These are phyloP conservation scores for Mycena vulgaris DNA, from an alignment of 768 basidiomycete species.

Conservation along the genomic window DNA sequence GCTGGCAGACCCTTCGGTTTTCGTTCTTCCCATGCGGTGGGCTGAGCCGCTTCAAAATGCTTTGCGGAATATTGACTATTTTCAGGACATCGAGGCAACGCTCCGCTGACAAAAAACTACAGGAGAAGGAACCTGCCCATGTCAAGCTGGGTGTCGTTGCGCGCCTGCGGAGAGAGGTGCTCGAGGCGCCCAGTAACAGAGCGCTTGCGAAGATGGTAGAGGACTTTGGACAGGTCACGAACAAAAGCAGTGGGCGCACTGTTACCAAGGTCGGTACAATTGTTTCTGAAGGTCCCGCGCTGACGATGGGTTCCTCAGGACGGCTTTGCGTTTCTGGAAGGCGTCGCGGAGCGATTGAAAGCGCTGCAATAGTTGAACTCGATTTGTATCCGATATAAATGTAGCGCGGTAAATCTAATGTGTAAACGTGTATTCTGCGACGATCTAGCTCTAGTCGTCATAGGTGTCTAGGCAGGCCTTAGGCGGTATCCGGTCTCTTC, in stretches of 20 bases:
- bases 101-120: constrained; percentile 56
- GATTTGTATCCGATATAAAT: constrained; percentile 29
- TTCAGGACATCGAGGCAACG: constrained; percentile 55
- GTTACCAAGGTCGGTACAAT: constrained; percentile 71
- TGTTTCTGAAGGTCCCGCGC: not conserved
- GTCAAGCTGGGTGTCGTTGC: constrained; percentile 75
- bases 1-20: constrained; percentile 77
- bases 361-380: constrained; percentile 49
- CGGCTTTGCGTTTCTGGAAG: constrained; percentile 78
- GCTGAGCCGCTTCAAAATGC: constrained; percentile 38
- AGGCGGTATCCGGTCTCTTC: no score
- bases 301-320: constrained; percentile 57
- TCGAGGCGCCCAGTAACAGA: constrained; percentile 64
- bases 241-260: constrained; percentile 77
- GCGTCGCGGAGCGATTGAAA: constrained; percentile 68
- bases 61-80: constrained; percentile 9
- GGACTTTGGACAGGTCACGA: constrained; percentile 80
- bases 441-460: no score
- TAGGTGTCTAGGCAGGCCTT: no score
- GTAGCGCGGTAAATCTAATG: not conserved
- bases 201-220: constrained; percentile 75
- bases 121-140: constrained; percentile 62
- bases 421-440: constrained; percentile 4
- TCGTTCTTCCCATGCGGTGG: constrained; percentile 69
- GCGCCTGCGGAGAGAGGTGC: constrained; percentile 70